phyloP scores from a whole-genome alignment of 2,329 filamentous ascomycete species.

The Microdochium bolleyi region DNA sequence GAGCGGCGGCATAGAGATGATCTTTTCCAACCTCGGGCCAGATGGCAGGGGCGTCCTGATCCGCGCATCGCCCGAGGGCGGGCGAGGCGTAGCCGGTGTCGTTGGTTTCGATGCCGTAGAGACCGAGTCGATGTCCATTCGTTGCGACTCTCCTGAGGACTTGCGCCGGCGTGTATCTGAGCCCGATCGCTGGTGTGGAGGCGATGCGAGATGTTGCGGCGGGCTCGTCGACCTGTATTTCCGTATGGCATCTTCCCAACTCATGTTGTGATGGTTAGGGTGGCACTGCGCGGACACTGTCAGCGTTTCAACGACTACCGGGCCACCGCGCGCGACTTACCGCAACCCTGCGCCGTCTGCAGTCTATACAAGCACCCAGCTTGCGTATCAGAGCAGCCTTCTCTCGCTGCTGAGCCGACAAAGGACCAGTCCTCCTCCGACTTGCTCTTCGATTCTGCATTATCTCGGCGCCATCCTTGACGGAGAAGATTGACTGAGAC shows the following conservation, averaged over 20 bases:
- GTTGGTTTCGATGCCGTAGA: conserved; percentile 23
- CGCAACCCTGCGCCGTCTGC: conserved; percentile 47
- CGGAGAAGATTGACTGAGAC: conserved; percentile 47
- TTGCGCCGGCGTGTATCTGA: background rate
- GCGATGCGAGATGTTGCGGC: conserved; percentile 39
- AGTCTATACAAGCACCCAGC: conserved; percentile 49
- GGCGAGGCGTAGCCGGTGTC: conserved; percentile 15
- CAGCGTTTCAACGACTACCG: background rate
- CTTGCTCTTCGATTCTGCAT: conserved; percentile 45
- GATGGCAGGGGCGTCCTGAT: conserved; percentile 49
- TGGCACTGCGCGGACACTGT: conserved; percentile 37
- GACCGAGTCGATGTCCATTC: conserved; percentile 46
- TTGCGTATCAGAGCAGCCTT: conserved; percentile 53
- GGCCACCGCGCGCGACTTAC: conserved; percentile 31
- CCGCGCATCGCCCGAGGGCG: conserved; percentile 36
- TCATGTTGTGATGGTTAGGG: conserved; percentile 52
- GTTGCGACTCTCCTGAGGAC: conserved; percentile 28
- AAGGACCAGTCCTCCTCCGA: conserved; percentile 49
- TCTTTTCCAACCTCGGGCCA: conserved; percentile 45
- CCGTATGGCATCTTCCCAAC: conserved; percentile 48
- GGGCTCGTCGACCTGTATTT: conserved; percentile 49
- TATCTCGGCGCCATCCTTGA: conserved; percentile 46
- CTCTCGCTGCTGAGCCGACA: conserved; percentile 50
- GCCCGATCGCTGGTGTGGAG: conserved; percentile 5
- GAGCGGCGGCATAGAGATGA: conserved; percentile 26